Evolutionary conservation across 140 eudicot species (phyloP).

Genomic region (Cichorium intybus): DNA sequence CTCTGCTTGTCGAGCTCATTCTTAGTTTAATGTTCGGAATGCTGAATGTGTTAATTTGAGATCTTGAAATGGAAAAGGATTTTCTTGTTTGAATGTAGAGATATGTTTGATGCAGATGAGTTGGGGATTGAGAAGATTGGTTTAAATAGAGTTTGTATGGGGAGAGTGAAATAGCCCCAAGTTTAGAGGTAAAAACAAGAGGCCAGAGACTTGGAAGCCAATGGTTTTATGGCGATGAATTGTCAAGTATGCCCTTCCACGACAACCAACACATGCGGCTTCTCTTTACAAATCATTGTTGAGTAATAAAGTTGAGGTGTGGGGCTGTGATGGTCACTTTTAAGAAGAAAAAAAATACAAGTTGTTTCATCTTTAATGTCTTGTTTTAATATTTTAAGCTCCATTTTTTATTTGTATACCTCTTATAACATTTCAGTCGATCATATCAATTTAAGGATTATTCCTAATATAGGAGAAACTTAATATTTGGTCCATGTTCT

Average conservation of each 20-base stretch:
- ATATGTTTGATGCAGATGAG: background rate
- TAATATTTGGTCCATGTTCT: too few relatives aligned
- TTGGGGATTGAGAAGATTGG: background rate
- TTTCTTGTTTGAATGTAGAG: background rate
- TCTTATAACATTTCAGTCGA: too few relatives aligned
- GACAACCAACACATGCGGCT: background rate
- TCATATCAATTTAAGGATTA: too few relatives aligned
- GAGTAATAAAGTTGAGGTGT: too few relatives aligned
- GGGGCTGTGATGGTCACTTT: too few relatives aligned
- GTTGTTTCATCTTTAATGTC: too few relatives aligned
- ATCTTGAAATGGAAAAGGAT: background rate
- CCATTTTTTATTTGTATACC: too few relatives aligned
- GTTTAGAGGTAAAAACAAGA: background rate
- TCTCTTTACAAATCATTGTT: too few relatives aligned
- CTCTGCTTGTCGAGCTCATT: conserved; percentile 15
- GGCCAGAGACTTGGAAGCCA: background rate
- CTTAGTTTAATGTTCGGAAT: background rate
- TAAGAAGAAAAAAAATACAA: too few relatives aligned
- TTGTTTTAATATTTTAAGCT: too few relatives aligned
- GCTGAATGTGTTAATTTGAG: too few relatives aligned
- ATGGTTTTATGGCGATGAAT: background rate
- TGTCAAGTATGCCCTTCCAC: background rate
- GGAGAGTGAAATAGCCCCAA: background rate
- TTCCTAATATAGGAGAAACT: too few relatives aligned
- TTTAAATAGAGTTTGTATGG: background rate